Conservation (phyloP, 2,329 filamentous ascomycete species). For the Chaetomiaceae sp. region DNA sequence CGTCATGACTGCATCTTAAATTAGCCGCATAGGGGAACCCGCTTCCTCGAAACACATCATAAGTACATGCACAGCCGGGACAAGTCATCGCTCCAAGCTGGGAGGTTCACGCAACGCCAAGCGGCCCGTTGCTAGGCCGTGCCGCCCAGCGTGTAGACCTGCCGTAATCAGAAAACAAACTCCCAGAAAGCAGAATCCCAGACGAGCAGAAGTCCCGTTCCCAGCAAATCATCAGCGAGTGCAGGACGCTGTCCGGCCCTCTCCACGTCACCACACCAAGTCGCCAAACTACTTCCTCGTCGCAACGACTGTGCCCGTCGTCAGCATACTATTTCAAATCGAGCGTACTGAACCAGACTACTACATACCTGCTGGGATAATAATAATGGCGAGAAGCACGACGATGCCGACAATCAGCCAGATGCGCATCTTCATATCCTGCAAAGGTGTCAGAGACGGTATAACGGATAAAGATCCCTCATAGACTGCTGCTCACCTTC, state of each 20-base stretch:
- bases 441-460: slow-evolving; percentile 10
- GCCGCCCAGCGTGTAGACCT: slow-evolving; percentile 17
- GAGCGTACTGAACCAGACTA: neutral
- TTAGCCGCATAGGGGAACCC: slow-evolving; percentile 22
- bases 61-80: slow-evolving; percentile 23
- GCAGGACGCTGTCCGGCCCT: too few species aligned
- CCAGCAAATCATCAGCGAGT: slow-evolving; percentile 19
- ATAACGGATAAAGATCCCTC: too few species aligned
- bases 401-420: slow-evolving; percentile 89
- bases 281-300: slow-evolving; percentile 13
- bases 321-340: slow-evolving; percentile 12
- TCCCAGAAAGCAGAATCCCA: slow-evolving; percentile 23
- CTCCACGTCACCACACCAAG: slow-evolving; percentile 20
- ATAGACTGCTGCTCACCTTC: slow-evolving; percentile 48
- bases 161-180: slow-evolving; percentile 22
- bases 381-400: slow-evolving; percentile 86
- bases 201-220: slow-evolving; percentile 21
- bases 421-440: slow-evolving; percentile 99
- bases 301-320: slow-evolving; percentile 18
- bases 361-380: slow-evolving; percentile 78
- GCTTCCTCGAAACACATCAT: slow-evolving; percentile 23
- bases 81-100: slow-evolving; percentile 17
- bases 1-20: slow-evolving; percentile 21
- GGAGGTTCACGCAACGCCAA: slow-evolving; percentile 17
- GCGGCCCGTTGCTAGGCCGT: slow-evolving; percentile 11